Conservation (phyloP, 305 asterid species). For the Fraxinus ornus region DNA sequence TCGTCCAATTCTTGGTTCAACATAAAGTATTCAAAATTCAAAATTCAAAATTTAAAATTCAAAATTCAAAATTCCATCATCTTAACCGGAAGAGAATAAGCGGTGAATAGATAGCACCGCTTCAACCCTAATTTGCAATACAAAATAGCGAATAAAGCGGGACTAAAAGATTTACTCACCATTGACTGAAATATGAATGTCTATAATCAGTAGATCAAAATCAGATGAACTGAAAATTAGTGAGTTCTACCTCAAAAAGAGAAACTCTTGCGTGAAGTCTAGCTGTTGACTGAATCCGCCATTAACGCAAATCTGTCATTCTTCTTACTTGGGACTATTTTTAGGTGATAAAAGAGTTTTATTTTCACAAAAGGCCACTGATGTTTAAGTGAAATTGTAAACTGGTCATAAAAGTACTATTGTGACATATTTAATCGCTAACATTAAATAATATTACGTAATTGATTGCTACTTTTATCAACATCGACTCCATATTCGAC, state of each 20-base stretch:
- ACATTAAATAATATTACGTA: not conserved
- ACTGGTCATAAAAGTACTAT: not conserved
- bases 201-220: conserved; percentile 11
- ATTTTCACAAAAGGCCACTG: not conserved
- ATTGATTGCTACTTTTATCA: not conserved
- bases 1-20: not conserved
- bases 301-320: conserved; percentile 33
- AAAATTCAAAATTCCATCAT: not conserved
- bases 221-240: conserved; percentile 16
- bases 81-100: not conserved
- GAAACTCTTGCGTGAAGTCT: conserved; percentile 25
- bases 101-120: not conserved
- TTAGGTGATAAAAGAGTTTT: not conserved
- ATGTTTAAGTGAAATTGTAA: not conserved
- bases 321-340: not conserved
- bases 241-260: conserved; percentile 21
- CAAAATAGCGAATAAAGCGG: conserved; percentile 5
- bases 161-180: not conserved
- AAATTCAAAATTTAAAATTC: not conserved
- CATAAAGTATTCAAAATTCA: not conserved
- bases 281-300: conserved; percentile 40
- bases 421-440: not conserved
- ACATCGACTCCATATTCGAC: not conserved
- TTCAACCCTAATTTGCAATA: conserved; percentile 34
- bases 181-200: not conserved